phyloP scores from a whole-genome alignment of 768 basidiomycete genomes.

The Agaricus bisporus region DNA sequence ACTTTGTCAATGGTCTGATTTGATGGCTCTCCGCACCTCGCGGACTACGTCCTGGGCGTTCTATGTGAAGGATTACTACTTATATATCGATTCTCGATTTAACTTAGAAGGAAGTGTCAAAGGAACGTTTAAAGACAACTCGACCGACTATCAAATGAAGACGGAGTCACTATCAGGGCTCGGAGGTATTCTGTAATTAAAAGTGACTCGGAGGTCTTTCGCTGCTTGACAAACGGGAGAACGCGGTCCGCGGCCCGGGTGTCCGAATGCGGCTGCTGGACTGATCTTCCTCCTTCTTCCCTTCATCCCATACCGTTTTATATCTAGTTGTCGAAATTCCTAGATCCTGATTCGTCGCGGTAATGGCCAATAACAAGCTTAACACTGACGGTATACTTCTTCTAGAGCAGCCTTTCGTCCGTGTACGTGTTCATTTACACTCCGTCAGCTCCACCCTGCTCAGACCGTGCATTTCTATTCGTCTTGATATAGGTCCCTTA shows the following conservation, averaged over 20 bases:
- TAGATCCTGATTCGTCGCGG: neutral
- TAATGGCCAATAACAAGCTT: conserved; percentile 39
- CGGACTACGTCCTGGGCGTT: neutral
- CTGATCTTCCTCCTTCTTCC: neutral
- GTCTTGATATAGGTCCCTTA: conserved; percentile 65
- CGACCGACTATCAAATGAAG: no score
- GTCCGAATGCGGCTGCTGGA: no score
- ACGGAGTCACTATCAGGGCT: no score
- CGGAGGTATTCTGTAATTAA: no score
- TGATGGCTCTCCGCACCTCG: neutral
- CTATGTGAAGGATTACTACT: neutral
- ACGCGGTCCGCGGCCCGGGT: neutral
- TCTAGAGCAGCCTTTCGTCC: conserved; percentile 80
- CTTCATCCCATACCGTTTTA: neutral
- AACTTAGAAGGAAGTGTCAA: no score
- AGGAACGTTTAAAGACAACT: no score
- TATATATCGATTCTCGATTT: neutral
- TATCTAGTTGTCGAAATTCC: neutral
- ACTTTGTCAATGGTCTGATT: neutral
- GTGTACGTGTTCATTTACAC: conserved; percentile 35
- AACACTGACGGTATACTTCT: conserved; percentile 71
- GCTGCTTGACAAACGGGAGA: neutral
- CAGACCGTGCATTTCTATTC: neutral
- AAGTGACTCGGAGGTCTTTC: no score
- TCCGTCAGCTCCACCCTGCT: neutral